phyloP scores from a whole-genome alignment of 371 early-diverging fungal species.

The Mortierella sp. region DNA sequence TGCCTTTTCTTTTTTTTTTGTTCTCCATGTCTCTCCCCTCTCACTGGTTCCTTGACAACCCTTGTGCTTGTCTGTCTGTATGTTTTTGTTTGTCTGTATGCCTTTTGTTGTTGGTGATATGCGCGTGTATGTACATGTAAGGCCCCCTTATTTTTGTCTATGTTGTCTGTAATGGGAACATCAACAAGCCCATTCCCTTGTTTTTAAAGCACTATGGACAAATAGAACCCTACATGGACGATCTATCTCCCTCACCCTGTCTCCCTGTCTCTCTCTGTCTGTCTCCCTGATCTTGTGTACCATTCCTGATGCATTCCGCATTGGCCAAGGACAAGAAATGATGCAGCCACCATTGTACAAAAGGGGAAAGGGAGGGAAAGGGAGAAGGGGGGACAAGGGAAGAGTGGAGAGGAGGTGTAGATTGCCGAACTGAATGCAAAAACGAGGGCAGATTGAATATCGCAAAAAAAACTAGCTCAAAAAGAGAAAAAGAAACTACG shows the following conservation, averaged over 20 bases:
- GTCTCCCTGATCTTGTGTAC: slow-evolving; percentile 33
- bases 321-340: slow-evolving; percentile 25
- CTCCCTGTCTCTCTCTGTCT: slow-evolving; percentile 18
- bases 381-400: not conserved
- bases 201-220: not conserved
- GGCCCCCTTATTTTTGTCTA: not conserved
- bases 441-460: slow-evolving; percentile 19
- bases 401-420: not conserved
- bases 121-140: slow-evolving; percentile 8
- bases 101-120: not conserved
- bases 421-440: not conserved
- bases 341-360: slow-evolving; percentile 35
- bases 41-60: no score
- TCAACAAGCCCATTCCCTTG: slow-evolving; percentile 4
- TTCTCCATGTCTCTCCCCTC: not conserved
- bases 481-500: slow-evolving; percentile 16
- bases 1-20: not conserved
- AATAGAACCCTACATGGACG: slow-evolving; percentile 10
- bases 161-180: not conserved
- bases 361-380: not conserved
- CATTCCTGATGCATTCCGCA: slow-evolving; percentile 42
- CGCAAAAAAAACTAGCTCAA: no score
- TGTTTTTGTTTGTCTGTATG: slow-evolving; percentile 8
- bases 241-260: not conserved
- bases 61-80: not conserved